Evolutionary conservation across 2,329 filamentous ascomycete genomes (phyloP).

Genomic region (Claviceps fusiformis): DNA sequence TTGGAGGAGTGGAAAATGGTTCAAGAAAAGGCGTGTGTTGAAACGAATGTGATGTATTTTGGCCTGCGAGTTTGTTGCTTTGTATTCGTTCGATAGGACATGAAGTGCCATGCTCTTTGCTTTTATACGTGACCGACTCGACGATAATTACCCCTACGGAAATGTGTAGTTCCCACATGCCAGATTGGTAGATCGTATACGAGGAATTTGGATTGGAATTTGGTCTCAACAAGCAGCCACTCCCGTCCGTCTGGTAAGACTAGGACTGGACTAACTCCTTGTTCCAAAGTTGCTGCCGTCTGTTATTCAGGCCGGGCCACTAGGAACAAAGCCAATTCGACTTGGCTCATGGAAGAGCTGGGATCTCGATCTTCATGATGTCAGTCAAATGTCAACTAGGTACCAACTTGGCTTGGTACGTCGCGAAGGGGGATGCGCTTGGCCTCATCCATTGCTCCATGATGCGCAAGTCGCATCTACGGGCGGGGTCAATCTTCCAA

Average conservation of each 20-base stretch:
- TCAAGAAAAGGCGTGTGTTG: background rate
- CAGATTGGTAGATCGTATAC: background rate
- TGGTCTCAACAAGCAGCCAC: background rate
- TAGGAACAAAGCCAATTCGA: no score
- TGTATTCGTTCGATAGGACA: background rate
- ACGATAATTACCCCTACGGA: background rate
- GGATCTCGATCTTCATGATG: no score
- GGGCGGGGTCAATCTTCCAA: no score
- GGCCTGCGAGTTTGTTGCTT: background rate
- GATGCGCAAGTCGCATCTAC: no score
- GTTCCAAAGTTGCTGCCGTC: background rate
- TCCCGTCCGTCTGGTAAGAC: no score
- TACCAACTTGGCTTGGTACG: no score
- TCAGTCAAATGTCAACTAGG: no score
- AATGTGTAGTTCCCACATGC: background rate
- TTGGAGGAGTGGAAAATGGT: no score
- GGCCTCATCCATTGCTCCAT: no score
- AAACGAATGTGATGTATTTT: background rate
- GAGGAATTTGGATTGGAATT: background rate
- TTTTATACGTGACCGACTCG: background rate
- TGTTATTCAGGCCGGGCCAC: no score
- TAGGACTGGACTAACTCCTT: background rate
- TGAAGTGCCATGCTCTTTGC: background rate
- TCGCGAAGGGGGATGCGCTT: no score
- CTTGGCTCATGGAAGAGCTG: no score